Percentiles rank a stretch among this genome's conserved stretches.
Conservation (phyloP, 768 basidiomycete species). For the Heimioporus sp. region DNA sequence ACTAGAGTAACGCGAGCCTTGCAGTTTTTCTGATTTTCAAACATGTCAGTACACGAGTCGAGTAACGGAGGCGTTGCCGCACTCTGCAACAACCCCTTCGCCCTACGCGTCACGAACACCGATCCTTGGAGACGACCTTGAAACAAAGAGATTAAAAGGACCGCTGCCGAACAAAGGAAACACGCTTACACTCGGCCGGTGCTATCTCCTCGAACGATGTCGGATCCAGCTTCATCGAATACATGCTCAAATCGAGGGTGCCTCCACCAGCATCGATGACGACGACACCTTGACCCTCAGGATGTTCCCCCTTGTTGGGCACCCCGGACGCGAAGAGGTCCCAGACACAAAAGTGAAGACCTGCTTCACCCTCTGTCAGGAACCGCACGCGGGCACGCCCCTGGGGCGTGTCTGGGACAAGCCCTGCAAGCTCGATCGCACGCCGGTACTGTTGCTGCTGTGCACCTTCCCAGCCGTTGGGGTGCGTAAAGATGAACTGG, state of each 20-base stretch:
- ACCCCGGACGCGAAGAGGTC: slow-evolving; percentile 22
- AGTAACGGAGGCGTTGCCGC: neutral
- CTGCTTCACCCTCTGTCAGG: slow-evolving; percentile 61
- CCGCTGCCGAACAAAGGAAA: neutral
- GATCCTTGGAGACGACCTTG: slow-evolving; percentile 40
- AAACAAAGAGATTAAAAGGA: neutral
- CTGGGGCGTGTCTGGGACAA: slow-evolving; percentile 39
- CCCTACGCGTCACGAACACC: slow-evolving; percentile 33
- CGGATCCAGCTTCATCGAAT: slow-evolving; percentile 34
- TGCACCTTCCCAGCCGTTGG: slow-evolving; percentile 60
- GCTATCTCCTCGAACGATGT: slow-evolving; percentile 35
- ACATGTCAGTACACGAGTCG: neutral
- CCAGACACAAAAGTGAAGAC: slow-evolving; percentile 52
- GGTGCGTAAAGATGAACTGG: slow-evolving; percentile 54
- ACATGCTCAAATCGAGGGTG: slow-evolving; percentile 40
- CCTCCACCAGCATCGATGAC: slow-evolving; percentile 51
- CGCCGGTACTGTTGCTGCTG: slow-evolving; percentile 54
- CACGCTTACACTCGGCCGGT: slow-evolving; percentile 27
- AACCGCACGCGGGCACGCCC: slow-evolving; percentile 46
- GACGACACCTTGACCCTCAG: slow-evolving; percentile 34
- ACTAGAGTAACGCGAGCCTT: slow-evolving; percentile 25
- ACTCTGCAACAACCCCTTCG: slow-evolving; percentile 33
- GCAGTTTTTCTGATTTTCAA: slow-evolving; percentile 21
- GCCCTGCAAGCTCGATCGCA: slow-evolving; percentile 49
- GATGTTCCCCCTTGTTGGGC: slow-evolving; percentile 2